Percentiles rank a stretch among this genome's conserved stretches.
These are phyloP conservation scores for Kuraishia ogatae DNA, from an alignment of 805 yeast species.

Conservation along the genomic window DNA sequence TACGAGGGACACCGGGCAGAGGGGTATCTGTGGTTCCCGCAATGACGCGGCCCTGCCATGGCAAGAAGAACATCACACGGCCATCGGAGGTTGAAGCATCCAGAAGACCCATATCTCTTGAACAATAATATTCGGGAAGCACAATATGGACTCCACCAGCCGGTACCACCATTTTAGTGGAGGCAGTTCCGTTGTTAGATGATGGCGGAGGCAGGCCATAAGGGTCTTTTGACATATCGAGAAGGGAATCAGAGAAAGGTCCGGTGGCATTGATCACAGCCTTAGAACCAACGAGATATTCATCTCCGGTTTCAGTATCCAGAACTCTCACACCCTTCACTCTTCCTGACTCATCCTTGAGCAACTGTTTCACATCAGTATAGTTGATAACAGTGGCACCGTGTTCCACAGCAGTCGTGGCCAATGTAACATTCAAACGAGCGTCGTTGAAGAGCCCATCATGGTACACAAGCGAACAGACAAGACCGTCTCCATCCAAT, in stretches of 20 bases:
- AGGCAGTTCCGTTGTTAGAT: conserved; percentile 9
- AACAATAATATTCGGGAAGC: conserved; percentile 87
- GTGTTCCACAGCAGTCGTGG: conserved; percentile 72
- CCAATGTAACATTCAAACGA: conserved; percentile 80
- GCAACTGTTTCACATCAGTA: conserved; percentile 67
- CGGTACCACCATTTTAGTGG: conserved; percentile 81
- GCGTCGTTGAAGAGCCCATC: conserved; percentile 94
- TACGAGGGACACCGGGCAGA: conserved; percentile 55
- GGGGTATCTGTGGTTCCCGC: conserved; percentile 98
- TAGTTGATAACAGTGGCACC: conserved; percentile 91
- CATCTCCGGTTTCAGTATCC: conserved; percentile 63
- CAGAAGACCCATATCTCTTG: conserved; percentile 76
- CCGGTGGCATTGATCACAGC: conserved; percentile 90
- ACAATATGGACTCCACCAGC: conserved; percentile 91
- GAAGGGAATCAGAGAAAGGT: conserved; percentile 76
- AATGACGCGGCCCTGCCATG: conserved; percentile 95
- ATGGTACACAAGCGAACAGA: conserved; percentile 89
- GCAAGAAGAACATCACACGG: conserved; percentile 92
- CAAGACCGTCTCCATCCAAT: conserved; percentile 69
- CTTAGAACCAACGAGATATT: conserved; percentile 55
- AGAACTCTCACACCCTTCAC: conserved; percentile 68
- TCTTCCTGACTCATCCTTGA: conserved; percentile 52
- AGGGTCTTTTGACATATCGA: conserved; percentile 78
- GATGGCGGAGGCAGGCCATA: conserved; percentile 57
- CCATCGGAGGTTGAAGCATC: conserved; percentile 94